These are phyloP conservation scores for Rhododendron molle DNA, from an alignment of 148 eudicot genomes.

Conservation along the genomic window DNA sequence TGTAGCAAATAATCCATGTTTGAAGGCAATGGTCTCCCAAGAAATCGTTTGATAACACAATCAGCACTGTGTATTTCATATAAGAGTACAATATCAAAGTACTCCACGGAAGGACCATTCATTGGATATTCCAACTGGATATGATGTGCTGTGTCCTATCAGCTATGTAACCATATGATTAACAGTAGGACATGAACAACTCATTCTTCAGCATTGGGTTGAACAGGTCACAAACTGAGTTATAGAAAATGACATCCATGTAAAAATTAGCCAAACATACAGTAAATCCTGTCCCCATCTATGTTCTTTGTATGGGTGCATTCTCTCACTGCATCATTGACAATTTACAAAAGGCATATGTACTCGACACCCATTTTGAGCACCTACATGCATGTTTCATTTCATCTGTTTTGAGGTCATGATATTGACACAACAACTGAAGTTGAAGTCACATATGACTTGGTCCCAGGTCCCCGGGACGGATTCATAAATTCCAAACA, in stretches of 20 bases:
- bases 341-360: neutral
- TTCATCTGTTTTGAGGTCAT: neutral
- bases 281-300: neutral
- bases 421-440: neutral
- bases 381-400: neutral
- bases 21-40: neutral
- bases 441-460: neutral
- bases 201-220: neutral
- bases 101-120: neutral
- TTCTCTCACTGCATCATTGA: neutral
- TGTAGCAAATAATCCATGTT: neutral
- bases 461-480: neutral
- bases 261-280: neutral
- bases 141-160: neutral
- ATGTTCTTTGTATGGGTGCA: neutral
- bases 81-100: neutral
- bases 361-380: neutral
- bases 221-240: neutral
- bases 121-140: neutral
- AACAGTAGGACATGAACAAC: neutral
- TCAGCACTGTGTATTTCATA: neutral
- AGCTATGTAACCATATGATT: neutral
- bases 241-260: neutral
- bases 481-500: neutral
- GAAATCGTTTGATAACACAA: neutral